Percentiles rank a stretch among this genome's conserved stretches.
Conservation (phyloP, 2,329 filamentous ascomycete genomes). For the Aspergillus sp. region DNA sequence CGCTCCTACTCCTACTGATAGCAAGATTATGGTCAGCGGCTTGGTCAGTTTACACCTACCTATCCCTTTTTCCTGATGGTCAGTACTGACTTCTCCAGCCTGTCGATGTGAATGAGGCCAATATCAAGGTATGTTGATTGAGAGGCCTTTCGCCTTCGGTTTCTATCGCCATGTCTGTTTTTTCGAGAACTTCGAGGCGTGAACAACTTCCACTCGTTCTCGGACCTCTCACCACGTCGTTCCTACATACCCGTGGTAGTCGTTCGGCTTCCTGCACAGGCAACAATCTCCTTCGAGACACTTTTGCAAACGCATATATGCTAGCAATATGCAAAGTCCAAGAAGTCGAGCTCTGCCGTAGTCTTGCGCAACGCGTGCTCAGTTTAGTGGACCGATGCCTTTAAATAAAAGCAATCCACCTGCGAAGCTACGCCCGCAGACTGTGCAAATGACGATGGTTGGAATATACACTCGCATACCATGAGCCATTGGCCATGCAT, state of each 20-base stretch:
- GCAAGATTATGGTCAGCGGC: slow-evolving; percentile 98
- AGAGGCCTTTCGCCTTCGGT: slow-evolving; percentile 64
- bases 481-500: slow-evolving; percentile 22
- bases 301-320: slow-evolving; percentile 21
- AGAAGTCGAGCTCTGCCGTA: slow-evolving; percentile 54
- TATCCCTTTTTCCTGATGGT: slow-evolving; percentile 7
- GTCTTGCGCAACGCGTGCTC: slow-evolving; percentile 40
- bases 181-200: slow-evolving; percentile 35
- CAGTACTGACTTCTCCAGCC: slow-evolving; percentile 56
- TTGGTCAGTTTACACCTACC: slow-evolving; percentile 59
- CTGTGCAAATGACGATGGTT: slow-evolving; percentile 24
- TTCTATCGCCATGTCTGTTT: slow-evolving; percentile 58
- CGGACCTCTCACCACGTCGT: slow-evolving; percentile 19
- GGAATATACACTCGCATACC: slow-evolving; percentile 14
- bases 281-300: slow-evolving; percentile 28
- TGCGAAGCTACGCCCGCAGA: slow-evolving; percentile 22
- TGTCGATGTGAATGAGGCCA: slow-evolving; percentile 88
- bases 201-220: slow-evolving; percentile 29
- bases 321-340: slow-evolving; percentile 24
- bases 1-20: slow-evolving; percentile 59
- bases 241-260: slow-evolving; percentile 18
- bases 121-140: slow-evolving; percentile 99
- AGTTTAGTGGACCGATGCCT: slow-evolving; percentile 43
- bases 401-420: slow-evolving; percentile 40
- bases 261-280: slow-evolving; percentile 23